A percentile compares a stretch with the other conserved stretches of the same genome.
Conservation (phyloP, 768 basidiomycete species). For the Lactifluus volemus region DNA sequence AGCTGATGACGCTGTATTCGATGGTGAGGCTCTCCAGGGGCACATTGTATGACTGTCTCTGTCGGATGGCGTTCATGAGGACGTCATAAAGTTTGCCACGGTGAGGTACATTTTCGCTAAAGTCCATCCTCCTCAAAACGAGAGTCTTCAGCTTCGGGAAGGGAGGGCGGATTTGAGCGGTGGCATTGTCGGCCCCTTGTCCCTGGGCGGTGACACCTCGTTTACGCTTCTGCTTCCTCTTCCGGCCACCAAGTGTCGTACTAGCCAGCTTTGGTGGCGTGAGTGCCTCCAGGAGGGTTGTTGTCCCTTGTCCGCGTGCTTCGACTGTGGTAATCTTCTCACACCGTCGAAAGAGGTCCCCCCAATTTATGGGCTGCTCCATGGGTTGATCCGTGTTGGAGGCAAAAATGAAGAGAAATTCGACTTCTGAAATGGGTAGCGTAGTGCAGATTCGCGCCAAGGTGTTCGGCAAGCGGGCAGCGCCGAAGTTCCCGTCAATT, state of each 20-base stretch:
- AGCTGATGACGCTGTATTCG: background rate
- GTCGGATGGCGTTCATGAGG: background rate
- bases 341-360: background rate
- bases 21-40: background rate
- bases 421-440: background rate
- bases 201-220: background rate
- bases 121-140: background rate
- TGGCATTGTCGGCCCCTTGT: background rate
- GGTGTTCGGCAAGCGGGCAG: background rate
- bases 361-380: background rate
- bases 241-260: background rate
- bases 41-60: background rate
- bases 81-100: background rate
- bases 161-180: background rate
- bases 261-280: background rate
- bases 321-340: background rate
- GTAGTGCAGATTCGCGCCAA: background rate
- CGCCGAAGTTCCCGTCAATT: background rate
- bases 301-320: background rate
- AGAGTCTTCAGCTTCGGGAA: conserved; percentile 8
- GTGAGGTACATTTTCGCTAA: background rate
- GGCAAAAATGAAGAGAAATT: conserved; percentile 1
- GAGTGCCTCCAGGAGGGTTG: background rate
- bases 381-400: background rate
- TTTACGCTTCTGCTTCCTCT: background rate